A percentile compares a stretch with the other conserved stretches of the same genome.
Evolutionary conservation across 768 basidiomycete species (phyloP).

Genomic region (Boletus pseudopeckii): DNA sequence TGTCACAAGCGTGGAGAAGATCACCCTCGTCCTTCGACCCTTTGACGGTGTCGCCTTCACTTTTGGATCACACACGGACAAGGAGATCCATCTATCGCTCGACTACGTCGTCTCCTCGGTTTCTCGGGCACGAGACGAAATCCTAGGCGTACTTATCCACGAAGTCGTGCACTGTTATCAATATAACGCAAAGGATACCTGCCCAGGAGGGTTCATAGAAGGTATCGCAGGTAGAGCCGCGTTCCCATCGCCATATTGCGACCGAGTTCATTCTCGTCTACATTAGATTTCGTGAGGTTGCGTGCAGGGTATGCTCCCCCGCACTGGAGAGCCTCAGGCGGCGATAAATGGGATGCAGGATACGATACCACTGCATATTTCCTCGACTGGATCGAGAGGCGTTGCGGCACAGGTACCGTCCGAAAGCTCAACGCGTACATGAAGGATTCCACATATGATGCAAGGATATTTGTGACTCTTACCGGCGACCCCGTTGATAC

Average conservation of each 20-base stretch:
- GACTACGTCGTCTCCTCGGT: slow-evolving; percentile 51
- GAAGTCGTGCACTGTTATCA: slow-evolving; percentile 83
- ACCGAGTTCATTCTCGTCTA: not conserved
- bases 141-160: slow-evolving; percentile 66
- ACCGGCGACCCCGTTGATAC: slow-evolving; percentile 50
- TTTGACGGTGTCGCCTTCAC: slow-evolving; percentile 76
- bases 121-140: slow-evolving; percentile 52
- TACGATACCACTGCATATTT: slow-evolving; percentile 76
- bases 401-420: slow-evolving; percentile 51
- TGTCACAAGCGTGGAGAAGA: slow-evolving; percentile 43
- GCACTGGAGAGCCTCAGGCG: slow-evolving; percentile 57
- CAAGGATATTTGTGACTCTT: slow-evolving; percentile 48
- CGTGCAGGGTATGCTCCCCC: slow-evolving; percentile 57
- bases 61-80: slow-evolving; percentile 49
- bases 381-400: slow-evolving; percentile 60
- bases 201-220: slow-evolving; percentile 71
- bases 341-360: slow-evolving; percentile 67
- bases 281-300: slow-evolving; percentile 67
- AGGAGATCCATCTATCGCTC: slow-evolving; percentile 74
- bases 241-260: not conserved
- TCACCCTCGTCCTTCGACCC: slow-evolving; percentile 57
- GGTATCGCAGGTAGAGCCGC: slow-evolving; percentile 68
- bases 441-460: slow-evolving; percentile 48
- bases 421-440: slow-evolving; percentile 55
- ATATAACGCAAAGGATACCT: slow-evolving; percentile 55